A percentile compares a stretch with the other conserved stretches of the same genome.
phyloP scores from a whole-genome alignment of 2,329 filamentous ascomycete species.

The Plectosphaerella sp. region DNA sequence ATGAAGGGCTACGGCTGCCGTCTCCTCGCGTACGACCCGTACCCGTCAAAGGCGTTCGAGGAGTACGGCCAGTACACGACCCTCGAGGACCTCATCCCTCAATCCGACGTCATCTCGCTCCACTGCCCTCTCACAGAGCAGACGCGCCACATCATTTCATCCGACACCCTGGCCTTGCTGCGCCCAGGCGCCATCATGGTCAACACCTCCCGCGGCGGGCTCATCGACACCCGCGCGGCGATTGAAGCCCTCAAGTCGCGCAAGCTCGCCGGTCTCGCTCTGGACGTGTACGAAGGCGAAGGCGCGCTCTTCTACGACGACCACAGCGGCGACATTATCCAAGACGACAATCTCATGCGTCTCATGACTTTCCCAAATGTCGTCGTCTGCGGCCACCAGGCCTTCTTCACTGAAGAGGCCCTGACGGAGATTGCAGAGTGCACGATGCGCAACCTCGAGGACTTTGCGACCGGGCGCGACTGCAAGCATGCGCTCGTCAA shows the following conservation, averaged over 20 bases:
- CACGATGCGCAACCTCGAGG: slow-evolving; percentile 52
- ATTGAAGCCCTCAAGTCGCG: slow-evolving; percentile 56
- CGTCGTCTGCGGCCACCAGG: slow-evolving; percentile 63
- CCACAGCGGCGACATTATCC: slow-evolving; percentile 59
- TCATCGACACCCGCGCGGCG: slow-evolving; percentile 57
- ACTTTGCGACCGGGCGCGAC: slow-evolving; percentile 28
- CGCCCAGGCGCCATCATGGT: slow-evolving; percentile 41
- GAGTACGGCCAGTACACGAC: slow-evolving; percentile 46
- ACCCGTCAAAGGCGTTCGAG: slow-evolving; percentile 41
- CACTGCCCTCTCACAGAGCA: slow-evolving; percentile 60
- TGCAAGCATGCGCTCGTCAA: slow-evolving; percentile 34
- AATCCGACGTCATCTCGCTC: slow-evolving; percentile 58
- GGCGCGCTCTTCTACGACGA: slow-evolving; percentile 61
- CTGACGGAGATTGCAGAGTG: slow-evolving; percentile 58
- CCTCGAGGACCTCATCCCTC: slow-evolving; percentile 49
- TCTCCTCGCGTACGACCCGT: slow-evolving; percentile 58
- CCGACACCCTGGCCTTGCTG: slow-evolving; percentile 22
- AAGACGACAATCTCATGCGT: slow-evolving; percentile 62
- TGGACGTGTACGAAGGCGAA: slow-evolving; percentile 68
- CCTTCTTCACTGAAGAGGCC: slow-evolving; percentile 65
- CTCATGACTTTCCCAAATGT: slow-evolving; percentile 67
- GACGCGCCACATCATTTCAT: slow-evolving; percentile 46
- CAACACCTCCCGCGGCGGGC: slow-evolving; percentile 64
- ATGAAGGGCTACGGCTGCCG: slow-evolving; percentile 61
- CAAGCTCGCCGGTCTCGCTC: slow-evolving; percentile 56